A percentile compares a stretch with the other conserved stretches of the same genome.
Evolutionary conservation across 2,329 filamentous ascomycete genomes (phyloP).

Genomic region (Botryotinia convoluta): DNA sequence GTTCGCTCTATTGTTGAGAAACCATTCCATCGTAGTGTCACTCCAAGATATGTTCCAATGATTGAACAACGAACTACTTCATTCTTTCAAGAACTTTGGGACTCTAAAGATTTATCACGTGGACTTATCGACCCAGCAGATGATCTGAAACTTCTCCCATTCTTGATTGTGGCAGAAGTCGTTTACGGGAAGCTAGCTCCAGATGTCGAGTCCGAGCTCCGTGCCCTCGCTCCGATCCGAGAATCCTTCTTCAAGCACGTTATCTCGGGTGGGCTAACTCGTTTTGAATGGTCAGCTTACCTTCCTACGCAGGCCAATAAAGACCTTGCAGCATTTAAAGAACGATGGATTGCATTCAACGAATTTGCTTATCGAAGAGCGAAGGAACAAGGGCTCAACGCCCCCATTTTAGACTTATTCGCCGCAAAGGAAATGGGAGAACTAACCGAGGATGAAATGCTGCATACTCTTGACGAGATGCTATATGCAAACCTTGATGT

Average conservation of each 20-base stretch:
- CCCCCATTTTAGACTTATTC: constrained; percentile 27
- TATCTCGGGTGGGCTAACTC: constrained; percentile 40
- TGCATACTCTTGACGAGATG: constrained; percentile 47
- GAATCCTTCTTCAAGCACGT: constrained; percentile 39
- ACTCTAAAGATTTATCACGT: constrained; percentile 9
- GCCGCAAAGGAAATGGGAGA: constrained; percentile 24
- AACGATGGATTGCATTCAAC: constrained; percentile 40
- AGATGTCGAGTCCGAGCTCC: constrained; percentile 33
- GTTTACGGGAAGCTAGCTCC: constrained; percentile 40
- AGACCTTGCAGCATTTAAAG: constrained; percentile 36
- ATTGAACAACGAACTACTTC: constrained; percentile 13
- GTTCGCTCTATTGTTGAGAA: constrained; percentile 30
- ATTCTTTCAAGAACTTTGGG: constrained; percentile 23
- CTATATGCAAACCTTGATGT: constrained; percentile 50
- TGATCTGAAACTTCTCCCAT: constrained; percentile 39
- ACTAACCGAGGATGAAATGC: constrained; percentile 36
- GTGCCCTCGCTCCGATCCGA: constrained; percentile 31
- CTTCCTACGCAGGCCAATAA: constrained; percentile 36
- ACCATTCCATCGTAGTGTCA: constrained; percentile 14
- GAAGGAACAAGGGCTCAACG: not conserved
- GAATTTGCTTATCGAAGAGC: constrained; percentile 26
- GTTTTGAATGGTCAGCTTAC: constrained; percentile 33
- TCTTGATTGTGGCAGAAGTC: constrained; percentile 41
- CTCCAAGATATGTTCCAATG: constrained; percentile 10
- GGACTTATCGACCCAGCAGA: constrained; percentile 27